Evolutionary conservation across 1,284 basidiomycete genomes (phyloP).

Genomic region (Earliella scabrosa): DNA sequence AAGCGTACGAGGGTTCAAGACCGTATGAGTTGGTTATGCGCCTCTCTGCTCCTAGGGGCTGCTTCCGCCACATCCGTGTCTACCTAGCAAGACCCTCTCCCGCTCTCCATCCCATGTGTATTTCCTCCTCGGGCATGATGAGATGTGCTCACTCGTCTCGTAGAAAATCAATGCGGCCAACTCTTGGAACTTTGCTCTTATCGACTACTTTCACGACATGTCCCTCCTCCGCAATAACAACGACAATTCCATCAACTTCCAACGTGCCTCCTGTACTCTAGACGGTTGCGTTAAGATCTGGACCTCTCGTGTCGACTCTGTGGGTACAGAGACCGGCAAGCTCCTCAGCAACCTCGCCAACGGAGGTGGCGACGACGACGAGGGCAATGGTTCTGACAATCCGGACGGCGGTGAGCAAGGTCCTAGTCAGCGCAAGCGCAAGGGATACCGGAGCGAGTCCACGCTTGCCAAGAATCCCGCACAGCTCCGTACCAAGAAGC

Average conservation of each 20-base stretch:
- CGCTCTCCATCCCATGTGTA: neutral
- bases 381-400: slow-evolving; percentile 60
- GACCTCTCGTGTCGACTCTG: slow-evolving; percentile 97
- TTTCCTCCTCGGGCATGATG: too few species aligned
- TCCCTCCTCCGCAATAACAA: slow-evolving; percentile 91
- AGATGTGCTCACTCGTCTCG: slow-evolving; percentile 2
- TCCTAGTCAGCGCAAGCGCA: slow-evolving; percentile 59
- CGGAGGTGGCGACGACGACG: slow-evolving; percentile 64
- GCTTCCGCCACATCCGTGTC: too few species aligned
- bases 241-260: slow-evolving; percentile 97
- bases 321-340: slow-evolving; percentile 97
- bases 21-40: too few species aligned
- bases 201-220: slow-evolving; percentile 99
- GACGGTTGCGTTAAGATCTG: slow-evolving; percentile 99
- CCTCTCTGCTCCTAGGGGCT: neutral
- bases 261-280: slow-evolving; percentile 96
- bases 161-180: slow-evolving; percentile 99
- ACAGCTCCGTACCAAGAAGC: slow-evolving; percentile 89
- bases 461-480: slow-evolving; percentile 86
- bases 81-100: neutral
- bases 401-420: slow-evolving; percentile 60
- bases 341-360: slow-evolving; percentile 90
- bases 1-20: too few species aligned
- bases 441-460: slow-evolving; percentile 71
- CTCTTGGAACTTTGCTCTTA: slow-evolving; percentile 97